Conservation (phyloP, 139 green algal genomes). For the Haematococcus sp. region DNA sequence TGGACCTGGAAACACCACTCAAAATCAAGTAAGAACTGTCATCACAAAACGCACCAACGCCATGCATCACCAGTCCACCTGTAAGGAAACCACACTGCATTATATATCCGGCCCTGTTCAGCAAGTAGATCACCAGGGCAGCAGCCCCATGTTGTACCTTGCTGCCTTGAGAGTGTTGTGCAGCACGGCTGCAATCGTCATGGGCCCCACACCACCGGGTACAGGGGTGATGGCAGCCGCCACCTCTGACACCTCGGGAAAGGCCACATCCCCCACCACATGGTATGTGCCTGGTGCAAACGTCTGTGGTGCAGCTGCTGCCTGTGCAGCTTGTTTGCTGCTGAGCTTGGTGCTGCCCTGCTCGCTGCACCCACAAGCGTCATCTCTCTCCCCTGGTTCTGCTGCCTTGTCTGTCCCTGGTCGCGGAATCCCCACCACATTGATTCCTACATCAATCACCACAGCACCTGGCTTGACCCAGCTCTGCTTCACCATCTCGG, state of each 20-base stretch:
- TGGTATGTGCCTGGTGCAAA: conserved; percentile 42
- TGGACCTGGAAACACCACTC: too few relatives aligned
- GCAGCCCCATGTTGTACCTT: conserved; percentile 38
- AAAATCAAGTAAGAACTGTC: too few relatives aligned
- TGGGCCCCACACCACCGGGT: conserved; percentile 93
- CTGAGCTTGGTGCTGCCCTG: background rate
- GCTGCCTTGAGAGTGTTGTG: conserved; percentile 54
- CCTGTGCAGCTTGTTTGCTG: background rate
- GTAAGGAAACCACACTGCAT: too few relatives aligned
- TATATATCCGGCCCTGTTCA: background rate
- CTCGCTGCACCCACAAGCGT: too few relatives aligned
- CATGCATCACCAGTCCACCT: too few relatives aligned
- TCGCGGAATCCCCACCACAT: conserved; percentile 60
- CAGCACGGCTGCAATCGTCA: conserved; percentile 80
- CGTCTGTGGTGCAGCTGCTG: background rate
- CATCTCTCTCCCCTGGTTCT: too few relatives aligned
- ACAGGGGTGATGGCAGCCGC: conserved; percentile 90
- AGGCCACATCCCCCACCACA: conserved; percentile 92
- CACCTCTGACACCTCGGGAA: conserved; percentile 52
- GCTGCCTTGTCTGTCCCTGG: too few relatives aligned
- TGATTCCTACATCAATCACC: conserved; percentile 96
- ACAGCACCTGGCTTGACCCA: conserved; percentile 93
- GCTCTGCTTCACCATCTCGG: conserved; percentile 79
- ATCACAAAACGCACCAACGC: too few relatives aligned
- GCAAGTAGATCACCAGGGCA: conserved; percentile 14